These are phyloP conservation scores for Plasmopara viticola DNA, from an alignment of 352 stramenopile species.

Conservation along the genomic window DNA sequence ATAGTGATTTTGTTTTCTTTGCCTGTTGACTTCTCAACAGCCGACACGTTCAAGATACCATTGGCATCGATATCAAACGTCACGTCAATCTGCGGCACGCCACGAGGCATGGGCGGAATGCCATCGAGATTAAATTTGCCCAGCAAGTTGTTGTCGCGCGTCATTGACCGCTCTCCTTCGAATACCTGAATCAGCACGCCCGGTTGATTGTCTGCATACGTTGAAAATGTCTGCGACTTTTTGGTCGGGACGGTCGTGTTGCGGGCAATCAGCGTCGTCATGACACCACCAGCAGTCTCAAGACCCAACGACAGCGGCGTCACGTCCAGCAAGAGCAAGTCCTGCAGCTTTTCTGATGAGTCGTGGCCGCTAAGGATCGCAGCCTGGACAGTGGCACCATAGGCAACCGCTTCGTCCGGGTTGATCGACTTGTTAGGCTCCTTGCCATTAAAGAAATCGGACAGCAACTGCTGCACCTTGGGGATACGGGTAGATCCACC, in stretches of 20 bases:
- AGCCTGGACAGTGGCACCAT: slow-evolving; percentile 95
- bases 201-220: slow-evolving; percentile 98
- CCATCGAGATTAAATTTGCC: slow-evolving; percentile 99
- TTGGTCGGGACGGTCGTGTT: slow-evolving; percentile 98
- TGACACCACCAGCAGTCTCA: slow-evolving; percentile 97
- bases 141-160: slow-evolving; percentile 98
- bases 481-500: slow-evolving; percentile 97
- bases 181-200: slow-evolving; percentile 90
- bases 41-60: slow-evolving; percentile 97
- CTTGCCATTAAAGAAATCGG: slow-evolving; percentile 98
- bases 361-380: slow-evolving; percentile 27
- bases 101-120: slow-evolving; percentile 95
- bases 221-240: slow-evolving; percentile 98
- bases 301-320: slow-evolving; percentile 97
- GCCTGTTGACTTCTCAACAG: slow-evolving; percentile 97
- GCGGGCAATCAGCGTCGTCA: slow-evolving; percentile 98
- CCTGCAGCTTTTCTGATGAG: slow-evolving; percentile 19
- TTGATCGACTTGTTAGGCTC: slow-evolving; percentile 90
- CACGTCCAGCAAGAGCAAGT: slow-evolving; percentile 97
- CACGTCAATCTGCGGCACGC: slow-evolving; percentile 98
- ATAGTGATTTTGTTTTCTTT: slow-evolving; percentile 98
- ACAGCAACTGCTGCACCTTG: slow-evolving; percentile 95
- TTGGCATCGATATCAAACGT: slow-evolving; percentile 99
- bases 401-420: slow-evolving; percentile 98
- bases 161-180: slow-evolving; percentile 98